These are phyloP conservation scores for Salvia splendens DNA, from an alignment of 257 asterid species.

Conservation along the genomic window DNA sequence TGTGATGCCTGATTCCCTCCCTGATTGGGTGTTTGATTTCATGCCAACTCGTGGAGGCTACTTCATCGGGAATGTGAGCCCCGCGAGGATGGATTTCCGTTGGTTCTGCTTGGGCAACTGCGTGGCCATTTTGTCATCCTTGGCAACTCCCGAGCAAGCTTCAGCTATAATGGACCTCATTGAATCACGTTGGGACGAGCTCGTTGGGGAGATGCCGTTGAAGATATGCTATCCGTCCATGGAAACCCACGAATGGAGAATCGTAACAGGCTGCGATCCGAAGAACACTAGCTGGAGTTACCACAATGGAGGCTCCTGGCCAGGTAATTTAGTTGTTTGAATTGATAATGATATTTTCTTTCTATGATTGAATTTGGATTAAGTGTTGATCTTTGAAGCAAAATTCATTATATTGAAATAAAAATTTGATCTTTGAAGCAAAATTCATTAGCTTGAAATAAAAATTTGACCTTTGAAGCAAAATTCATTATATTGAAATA, in stretches of 20 bases:
- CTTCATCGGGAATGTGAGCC: slow-evolving; percentile 88
- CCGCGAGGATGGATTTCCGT: slow-evolving; percentile 87
- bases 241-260: slow-evolving; percentile 90
- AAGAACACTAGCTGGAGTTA: slow-evolving; percentile 92
- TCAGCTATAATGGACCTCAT: slow-evolving; percentile 89
- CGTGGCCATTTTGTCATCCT: slow-evolving; percentile 70
- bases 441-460: too few relatives aligned
- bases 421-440: too few relatives aligned
- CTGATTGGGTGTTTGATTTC: slow-evolving; percentile 91
- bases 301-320: slow-evolving; percentile 97
- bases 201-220: slow-evolving; percentile 91
- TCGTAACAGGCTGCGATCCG: slow-evolving; percentile 88
- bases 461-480: too few relatives aligned
- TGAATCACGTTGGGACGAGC: slow-evolving; percentile 81
- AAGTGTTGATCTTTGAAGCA: too few relatives aligned
- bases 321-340: slow-evolving; percentile 70
- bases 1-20: slow-evolving; percentile 89
- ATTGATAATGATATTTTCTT: too few relatives aligned
- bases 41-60: slow-evolving; percentile 89
- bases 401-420: too few relatives aligned
- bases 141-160: slow-evolving; percentile 91
- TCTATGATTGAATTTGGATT: too few relatives aligned
- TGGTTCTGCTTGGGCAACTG: slow-evolving; percentile 95
- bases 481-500: too few relatives aligned
- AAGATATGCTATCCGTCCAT: slow-evolving; percentile 82